Conservation (phyloP, 2,329 filamentous ascomycete species). For the Penicillium sp. region DNA sequence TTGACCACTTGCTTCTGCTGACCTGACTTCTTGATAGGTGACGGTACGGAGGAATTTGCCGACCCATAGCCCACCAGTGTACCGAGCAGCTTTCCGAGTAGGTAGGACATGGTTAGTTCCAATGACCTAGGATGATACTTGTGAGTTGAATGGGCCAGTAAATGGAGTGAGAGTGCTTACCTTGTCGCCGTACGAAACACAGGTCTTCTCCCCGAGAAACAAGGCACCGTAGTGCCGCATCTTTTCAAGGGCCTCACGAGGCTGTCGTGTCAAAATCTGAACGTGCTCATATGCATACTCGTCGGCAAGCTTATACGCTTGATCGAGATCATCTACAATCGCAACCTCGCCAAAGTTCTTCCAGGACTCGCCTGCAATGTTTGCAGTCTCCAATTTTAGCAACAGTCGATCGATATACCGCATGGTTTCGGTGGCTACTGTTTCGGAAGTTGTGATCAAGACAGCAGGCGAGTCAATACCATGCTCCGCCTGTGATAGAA, state of each 20-base stretch:
- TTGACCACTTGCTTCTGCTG: conserved; percentile 47
- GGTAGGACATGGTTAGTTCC: conserved; percentile 59
- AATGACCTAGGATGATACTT: conserved; percentile 39
- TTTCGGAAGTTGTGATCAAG: conserved; percentile 50
- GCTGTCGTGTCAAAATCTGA: conserved; percentile 51
- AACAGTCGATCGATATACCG: conserved; percentile 41
- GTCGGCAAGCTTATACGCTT: conserved; percentile 49
- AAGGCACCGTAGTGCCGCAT: conserved; percentile 55
- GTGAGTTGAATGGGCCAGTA: too few species aligned
- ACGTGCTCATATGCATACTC: conserved; percentile 55
- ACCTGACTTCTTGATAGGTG: conserved; percentile 56
- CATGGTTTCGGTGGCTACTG: conserved; percentile 29
- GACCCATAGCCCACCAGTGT: conserved; percentile 57
- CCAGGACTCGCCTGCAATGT: conserved; percentile 50
- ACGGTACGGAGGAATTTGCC: conserved; percentile 56
- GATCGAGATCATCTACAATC: conserved; percentile 45
- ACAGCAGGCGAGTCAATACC: conserved; percentile 55
- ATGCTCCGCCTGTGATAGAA: conserved; percentile 55
- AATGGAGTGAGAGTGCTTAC: not conserved
- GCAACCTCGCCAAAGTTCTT: conserved; percentile 49
- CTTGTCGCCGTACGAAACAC: conserved; percentile 57
- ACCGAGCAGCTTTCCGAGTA: conserved; percentile 50
- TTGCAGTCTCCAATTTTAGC: conserved; percentile 45
- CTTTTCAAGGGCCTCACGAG: conserved; percentile 52
- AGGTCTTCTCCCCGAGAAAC: conserved; percentile 55